Conservation (phyloP, 2,329 filamentous ascomycete species). For the Escovopsis sp. region DNA sequence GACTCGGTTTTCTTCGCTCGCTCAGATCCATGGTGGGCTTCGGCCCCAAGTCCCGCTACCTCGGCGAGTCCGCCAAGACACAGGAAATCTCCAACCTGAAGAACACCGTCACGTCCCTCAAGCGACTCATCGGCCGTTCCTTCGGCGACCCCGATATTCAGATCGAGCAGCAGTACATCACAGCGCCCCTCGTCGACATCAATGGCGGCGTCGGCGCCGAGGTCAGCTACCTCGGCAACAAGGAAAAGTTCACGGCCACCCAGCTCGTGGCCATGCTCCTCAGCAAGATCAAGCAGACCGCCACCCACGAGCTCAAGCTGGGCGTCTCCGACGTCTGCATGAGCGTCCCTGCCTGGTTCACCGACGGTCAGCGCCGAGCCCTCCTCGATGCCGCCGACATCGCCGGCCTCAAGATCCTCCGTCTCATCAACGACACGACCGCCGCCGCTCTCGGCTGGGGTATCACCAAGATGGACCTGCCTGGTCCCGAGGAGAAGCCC, state of each 20-base stretch:
- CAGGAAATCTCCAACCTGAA: conserved; percentile 99
- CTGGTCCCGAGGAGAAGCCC: conserved; percentile 76
- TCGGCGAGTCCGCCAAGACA: conserved; percentile 92
- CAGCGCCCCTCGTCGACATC: conserved; percentile 72
- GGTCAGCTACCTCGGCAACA: conserved; percentile 85
- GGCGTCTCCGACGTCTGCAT: conserved; percentile 88
- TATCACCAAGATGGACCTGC: conserved; percentile 94
- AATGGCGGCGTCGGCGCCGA: conserved; percentile 91
- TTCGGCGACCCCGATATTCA: conserved; percentile 84
- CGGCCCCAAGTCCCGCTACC: conserved; percentile 80
- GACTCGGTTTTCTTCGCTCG: conserved; percentile 1
- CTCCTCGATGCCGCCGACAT: conserved; percentile 88
- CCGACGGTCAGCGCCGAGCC: conserved; percentile 77
- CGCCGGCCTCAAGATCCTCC: conserved; percentile 79
- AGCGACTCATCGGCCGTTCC: conserved; percentile 77
- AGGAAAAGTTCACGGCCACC: conserved; percentile 86
- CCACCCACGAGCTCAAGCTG: conserved; percentile 72
- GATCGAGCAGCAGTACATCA: conserved; percentile 83
- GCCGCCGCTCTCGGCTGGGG: conserved; percentile 91
- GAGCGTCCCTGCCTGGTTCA: conserved; percentile 94
- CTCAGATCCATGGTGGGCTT: conserved; percentile 86
- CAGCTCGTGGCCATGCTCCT: conserved; percentile 93
- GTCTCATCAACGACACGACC: conserved; percentile 95
- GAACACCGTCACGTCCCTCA: conserved; percentile 89
- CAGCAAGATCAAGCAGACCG: conserved; percentile 83